Conservation (phyloP, 2,329 filamentous ascomycete species). For the Scedosporium boydii region DNA sequence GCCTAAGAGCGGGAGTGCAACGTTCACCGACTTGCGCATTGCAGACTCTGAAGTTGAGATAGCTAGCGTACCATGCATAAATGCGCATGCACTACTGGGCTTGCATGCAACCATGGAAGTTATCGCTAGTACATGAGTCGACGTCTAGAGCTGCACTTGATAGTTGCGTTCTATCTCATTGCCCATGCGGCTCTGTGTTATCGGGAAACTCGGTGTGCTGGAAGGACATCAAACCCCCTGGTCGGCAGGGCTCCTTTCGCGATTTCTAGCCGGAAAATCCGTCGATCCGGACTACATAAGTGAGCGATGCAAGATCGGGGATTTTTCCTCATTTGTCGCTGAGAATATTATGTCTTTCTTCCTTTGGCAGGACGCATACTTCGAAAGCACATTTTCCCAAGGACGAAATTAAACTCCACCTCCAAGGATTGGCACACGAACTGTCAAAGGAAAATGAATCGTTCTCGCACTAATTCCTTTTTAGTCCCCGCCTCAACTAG, state of each 20-base stretch:
- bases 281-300: not conserved
- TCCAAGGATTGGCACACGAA: not conserved
- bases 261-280: not conserved
- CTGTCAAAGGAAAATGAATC: not conserved
- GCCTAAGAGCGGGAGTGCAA: constrained; percentile 1
- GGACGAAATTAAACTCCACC: not conserved
- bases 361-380: not conserved
- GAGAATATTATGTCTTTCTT: not conserved
- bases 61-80: not conserved
- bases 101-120: not conserved
- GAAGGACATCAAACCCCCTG: not conserved
- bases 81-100: not conserved
- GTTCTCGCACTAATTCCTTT: not conserved
- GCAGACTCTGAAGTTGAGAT: not conserved
- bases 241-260: not conserved
- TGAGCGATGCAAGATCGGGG: not conserved
- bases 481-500: not conserved
- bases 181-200: not conserved
- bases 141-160: not conserved
- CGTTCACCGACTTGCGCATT: not conserved
- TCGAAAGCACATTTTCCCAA: not conserved
- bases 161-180: not conserved
- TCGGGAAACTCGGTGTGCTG: not conserved
- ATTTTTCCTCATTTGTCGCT: not conserved
- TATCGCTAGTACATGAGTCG: not conserved